Percentiles rank a stretch among this genome's conserved stretches.
phyloP scores from a whole-genome alignment of 225 moss, liverwort and hornwort species.

The Polytrichum commune region DNA sequence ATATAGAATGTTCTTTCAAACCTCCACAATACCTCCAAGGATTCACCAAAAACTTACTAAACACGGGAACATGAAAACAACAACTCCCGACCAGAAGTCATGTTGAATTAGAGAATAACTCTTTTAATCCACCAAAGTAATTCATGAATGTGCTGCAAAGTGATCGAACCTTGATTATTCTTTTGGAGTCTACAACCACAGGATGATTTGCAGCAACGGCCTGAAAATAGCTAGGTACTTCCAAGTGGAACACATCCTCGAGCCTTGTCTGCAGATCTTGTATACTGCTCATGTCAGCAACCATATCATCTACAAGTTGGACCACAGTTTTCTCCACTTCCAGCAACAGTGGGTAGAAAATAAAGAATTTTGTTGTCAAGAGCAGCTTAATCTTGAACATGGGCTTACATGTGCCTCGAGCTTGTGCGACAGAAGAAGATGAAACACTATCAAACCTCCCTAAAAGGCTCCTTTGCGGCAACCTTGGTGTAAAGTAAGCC shows the following conservation, averaged over 20 bases:
- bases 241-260: slow-evolving; percentile 47
- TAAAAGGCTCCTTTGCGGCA: slow-evolving; percentile 1
- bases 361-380: slow-evolving; percentile 47
- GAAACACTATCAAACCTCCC: slow-evolving; percentile 20
- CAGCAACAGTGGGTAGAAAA: slow-evolving; percentile 48
- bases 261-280: slow-evolving; percentile 59
- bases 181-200: slow-evolving; percentile 30
- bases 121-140: neutral
- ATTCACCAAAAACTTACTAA: no score
- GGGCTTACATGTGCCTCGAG: slow-evolving; percentile 18
- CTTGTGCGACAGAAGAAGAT: slow-evolving; percentile 21
- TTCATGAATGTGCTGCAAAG: neutral
- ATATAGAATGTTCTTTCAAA: no score
- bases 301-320: slow-evolving; percentile 42
- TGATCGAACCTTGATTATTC: slow-evolving; percentile 40
- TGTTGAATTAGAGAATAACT: neutral
- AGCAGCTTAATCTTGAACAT: slow-evolving; percentile 53
- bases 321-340: slow-evolving; percentile 35
- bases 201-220: slow-evolving; percentile 32
- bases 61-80: neutral
- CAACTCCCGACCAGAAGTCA: neutral
- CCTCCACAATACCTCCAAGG: no score
- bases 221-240: slow-evolving; percentile 37
- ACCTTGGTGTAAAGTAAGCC: slow-evolving; percentile 41
- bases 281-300: slow-evolving; percentile 49